These are phyloP conservation scores for Colletotrichum limetticola DNA, from an alignment of 2,329 filamentous ascomycete genomes.

Conservation along the genomic window DNA sequence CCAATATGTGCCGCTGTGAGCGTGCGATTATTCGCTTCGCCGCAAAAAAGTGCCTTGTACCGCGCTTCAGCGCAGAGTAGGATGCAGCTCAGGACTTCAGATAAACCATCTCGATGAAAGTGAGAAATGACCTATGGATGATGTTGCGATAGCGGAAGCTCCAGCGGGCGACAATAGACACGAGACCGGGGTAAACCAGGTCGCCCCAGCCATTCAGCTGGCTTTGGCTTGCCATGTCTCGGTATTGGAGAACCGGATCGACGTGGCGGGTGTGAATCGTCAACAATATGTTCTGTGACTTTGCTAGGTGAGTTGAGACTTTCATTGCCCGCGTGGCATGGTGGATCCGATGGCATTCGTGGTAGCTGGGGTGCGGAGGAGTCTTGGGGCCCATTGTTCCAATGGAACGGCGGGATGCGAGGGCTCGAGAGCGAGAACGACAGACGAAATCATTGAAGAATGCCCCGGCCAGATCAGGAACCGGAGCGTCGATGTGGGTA, in stretches of 20 bases:
- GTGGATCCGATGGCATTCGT: background rate
- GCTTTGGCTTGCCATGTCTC: conserved; percentile 4
- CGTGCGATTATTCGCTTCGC: background rate
- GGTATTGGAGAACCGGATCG: conserved; percentile 24
- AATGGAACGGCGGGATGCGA: conserved; percentile 1
- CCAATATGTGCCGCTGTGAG: background rate
- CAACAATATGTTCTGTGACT: background rate
- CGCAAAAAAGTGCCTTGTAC: background rate
- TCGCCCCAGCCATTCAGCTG: background rate
- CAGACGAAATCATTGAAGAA: background rate
- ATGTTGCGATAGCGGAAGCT: background rate
- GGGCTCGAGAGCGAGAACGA: background rate
- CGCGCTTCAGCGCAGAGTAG: background rate
- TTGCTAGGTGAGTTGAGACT: background rate
- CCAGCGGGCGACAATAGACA: background rate
- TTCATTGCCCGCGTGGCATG: conserved; percentile 2
- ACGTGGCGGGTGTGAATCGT: background rate
- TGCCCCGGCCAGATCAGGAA: background rate
- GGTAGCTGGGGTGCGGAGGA: background rate
- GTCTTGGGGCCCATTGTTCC: background rate
- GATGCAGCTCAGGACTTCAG: background rate
- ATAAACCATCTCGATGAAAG: background rate
- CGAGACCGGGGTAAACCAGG: conserved; percentile 11
- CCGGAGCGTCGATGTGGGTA: background rate
- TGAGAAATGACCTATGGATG: background rate